These are phyloP conservation scores for Physcomitrellopsis africana DNA, from an alignment of 225 moss, liverwort and hornwort genomes.

Conservation along the genomic window DNA sequence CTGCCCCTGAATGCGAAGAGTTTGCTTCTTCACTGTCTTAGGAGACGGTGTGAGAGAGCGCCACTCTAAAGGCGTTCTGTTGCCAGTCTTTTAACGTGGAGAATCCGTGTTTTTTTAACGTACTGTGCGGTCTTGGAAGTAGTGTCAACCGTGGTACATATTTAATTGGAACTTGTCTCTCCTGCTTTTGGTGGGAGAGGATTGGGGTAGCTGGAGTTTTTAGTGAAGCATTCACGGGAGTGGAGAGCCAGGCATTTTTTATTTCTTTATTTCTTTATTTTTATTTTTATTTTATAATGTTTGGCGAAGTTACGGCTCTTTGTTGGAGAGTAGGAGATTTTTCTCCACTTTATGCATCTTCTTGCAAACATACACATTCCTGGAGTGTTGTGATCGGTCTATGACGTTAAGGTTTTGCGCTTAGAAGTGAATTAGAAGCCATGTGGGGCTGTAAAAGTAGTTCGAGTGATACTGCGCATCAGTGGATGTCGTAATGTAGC, in stretches of 20 bases:
- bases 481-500: constrained; percentile 9
- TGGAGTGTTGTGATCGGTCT: constrained; percentile 9
- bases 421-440: not conserved
- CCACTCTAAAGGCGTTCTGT: not conserved
- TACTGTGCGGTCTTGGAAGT: not conserved
- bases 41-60: not conserved
- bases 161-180: not conserved
- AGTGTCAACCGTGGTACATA: not conserved
- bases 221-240: not conserved
- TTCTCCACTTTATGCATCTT: not conserved
- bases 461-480: constrained; percentile 1
- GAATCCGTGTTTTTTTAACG: not conserved
- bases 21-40: not conserved
- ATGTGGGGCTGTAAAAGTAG: not conserved
- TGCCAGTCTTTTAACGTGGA: not conserved
- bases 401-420: not conserved
- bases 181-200: not conserved
- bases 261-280: too few relatives aligned
- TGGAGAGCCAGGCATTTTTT: not conserved
- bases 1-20: constrained; percentile 24
- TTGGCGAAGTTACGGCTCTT: constrained; percentile 9
- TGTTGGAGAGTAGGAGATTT: constrained; percentile 1
- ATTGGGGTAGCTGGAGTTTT: not conserved
- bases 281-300: too few relatives aligned
- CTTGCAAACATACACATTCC: not conserved